Conservation (phyloP, 495 filamentous ascomycete species). For the Acidomyces sp. region DNA sequence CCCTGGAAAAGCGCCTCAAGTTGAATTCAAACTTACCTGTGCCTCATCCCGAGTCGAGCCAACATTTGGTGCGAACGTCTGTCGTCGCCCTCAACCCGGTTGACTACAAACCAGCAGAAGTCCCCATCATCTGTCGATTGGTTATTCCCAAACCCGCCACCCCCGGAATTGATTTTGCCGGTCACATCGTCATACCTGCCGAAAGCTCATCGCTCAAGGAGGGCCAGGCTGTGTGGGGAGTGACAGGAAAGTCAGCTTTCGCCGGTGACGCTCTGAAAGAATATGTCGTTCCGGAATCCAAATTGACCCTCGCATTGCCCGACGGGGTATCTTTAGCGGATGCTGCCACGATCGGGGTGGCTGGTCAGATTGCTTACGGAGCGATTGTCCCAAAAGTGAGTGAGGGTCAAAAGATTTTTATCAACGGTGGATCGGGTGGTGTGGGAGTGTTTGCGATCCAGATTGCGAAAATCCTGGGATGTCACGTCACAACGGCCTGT, state of each 20-base stretch:
- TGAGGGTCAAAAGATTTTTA: constrained; percentile 25
- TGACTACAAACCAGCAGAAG: constrained; percentile 25
- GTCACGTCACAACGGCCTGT: constrained; percentile 25
- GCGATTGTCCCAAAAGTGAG: constrained; percentile 19
- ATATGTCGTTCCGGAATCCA: not conserved
- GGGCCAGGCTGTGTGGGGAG: not conserved
- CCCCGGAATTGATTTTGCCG: not conserved
- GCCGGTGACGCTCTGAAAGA: not conserved
- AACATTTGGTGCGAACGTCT: constrained; percentile 21
- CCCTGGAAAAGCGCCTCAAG: not conserved
- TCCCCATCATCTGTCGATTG: constrained; percentile 15
- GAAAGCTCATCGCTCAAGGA: constrained; percentile 28
- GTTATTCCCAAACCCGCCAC: constrained; percentile 14
- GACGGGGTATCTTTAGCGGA: constrained; percentile 20
- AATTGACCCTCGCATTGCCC: not conserved
- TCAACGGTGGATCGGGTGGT: constrained; percentile 30
- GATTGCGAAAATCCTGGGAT: constrained; percentile 25
- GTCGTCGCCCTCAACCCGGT: constrained; percentile 23
- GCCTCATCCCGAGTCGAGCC: not conserved
- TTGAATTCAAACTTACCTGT: not conserved
- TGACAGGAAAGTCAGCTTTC: not conserved
- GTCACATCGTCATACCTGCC: constrained; percentile 6
- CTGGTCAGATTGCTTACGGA: constrained; percentile 26
- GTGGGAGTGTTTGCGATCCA: constrained; percentile 25
- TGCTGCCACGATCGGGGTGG: constrained; percentile 20